Evolutionary conservation across 805 yeast genomes (phyloP).

Genomic region (Yamadazyma scolyti): DNA sequence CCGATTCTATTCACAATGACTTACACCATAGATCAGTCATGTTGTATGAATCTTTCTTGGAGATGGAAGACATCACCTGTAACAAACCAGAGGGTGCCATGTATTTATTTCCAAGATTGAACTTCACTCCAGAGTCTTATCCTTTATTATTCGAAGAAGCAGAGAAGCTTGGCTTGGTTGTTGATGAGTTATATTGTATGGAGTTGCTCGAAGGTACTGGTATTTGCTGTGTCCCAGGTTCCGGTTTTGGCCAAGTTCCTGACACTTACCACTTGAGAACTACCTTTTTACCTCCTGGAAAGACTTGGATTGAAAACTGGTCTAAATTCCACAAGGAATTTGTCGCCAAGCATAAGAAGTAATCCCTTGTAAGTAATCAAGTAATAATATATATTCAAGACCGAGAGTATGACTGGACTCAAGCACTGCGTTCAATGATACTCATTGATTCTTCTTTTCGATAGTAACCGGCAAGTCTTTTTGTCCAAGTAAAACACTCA

Average conservation of each 20-base stretch:
- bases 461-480: constrained; percentile 9
- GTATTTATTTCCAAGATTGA: constrained; percentile 87
- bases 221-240: constrained; percentile 95
- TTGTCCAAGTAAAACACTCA: constrained; percentile 28
- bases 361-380: no score
- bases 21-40: constrained; percentile 60
- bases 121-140: constrained; percentile 45
- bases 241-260: constrained; percentile 91
- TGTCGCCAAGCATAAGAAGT: constrained; percentile 48
- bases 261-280: constrained; percentile 94
- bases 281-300: constrained; percentile 94
- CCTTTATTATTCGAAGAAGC: constrained; percentile 64
- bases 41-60: constrained; percentile 66
- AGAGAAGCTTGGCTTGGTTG: constrained; percentile 46
- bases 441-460: constrained; percentile 5
- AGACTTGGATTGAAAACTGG: constrained; percentile 82
- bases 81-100: constrained; percentile 95
- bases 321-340: constrained; percentile 73
- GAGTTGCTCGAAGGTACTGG: constrained; percentile 84
- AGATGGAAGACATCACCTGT: constrained; percentile 80
- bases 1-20: constrained; percentile 55
- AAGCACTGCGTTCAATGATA: no score
- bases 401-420: no score
- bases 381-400: no score
- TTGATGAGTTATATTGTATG: constrained; percentile 89